These are phyloP conservation scores for Pilaira anomala DNA, from an alignment of 192 early-diverging fungal genomes.

Conservation along the genomic window DNA sequence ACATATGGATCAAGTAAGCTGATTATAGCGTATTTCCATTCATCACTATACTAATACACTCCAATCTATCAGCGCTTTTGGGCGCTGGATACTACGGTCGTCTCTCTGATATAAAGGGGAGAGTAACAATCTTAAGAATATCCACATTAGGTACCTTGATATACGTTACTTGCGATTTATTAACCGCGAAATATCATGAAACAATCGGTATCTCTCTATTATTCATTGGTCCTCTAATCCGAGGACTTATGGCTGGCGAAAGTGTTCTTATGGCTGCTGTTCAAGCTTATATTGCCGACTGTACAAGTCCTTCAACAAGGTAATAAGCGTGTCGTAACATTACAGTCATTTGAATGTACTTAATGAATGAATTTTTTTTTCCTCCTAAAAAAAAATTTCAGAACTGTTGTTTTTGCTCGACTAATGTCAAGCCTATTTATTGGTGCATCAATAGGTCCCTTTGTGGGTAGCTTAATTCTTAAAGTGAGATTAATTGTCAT, in stretches of 20 bases:
- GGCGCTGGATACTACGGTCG: constrained; percentile 30
- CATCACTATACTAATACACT: background rate
- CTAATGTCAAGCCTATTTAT: constrained; percentile 24
- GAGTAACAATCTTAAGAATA: constrained; percentile 22
- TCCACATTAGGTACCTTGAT: constrained; percentile 26
- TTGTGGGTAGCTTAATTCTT: constrained; percentile 7
- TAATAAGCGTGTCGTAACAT: background rate
- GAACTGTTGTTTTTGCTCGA: constrained; percentile 13
- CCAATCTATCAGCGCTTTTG: constrained; percentile 16
- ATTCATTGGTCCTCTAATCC: constrained; percentile 33
- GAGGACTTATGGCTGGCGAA: constrained; percentile 31
- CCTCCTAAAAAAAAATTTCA: background rate
- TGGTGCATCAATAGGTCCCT: constrained; percentile 12
- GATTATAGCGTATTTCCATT: background rate
- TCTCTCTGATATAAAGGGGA: constrained; percentile 34
- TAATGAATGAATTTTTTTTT: too few relatives aligned
- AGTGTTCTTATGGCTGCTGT: constrained; percentile 22
- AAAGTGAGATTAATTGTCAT: background rate
- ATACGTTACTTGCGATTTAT: constrained; percentile 16
- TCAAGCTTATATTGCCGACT: constrained; percentile 39
- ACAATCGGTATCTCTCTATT: constrained; percentile 25
- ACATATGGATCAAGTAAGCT: constrained; percentile 19
- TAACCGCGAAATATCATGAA: constrained; percentile 20
- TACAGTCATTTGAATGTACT: too few relatives aligned
- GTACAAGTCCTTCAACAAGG: constrained; percentile 23